Percentiles rank a stretch among this genome's conserved stretches.
These are phyloP conservation scores for Craterostigma plantagineum DNA, from an alignment of 257 asterid genomes.

Conservation along the genomic window DNA sequence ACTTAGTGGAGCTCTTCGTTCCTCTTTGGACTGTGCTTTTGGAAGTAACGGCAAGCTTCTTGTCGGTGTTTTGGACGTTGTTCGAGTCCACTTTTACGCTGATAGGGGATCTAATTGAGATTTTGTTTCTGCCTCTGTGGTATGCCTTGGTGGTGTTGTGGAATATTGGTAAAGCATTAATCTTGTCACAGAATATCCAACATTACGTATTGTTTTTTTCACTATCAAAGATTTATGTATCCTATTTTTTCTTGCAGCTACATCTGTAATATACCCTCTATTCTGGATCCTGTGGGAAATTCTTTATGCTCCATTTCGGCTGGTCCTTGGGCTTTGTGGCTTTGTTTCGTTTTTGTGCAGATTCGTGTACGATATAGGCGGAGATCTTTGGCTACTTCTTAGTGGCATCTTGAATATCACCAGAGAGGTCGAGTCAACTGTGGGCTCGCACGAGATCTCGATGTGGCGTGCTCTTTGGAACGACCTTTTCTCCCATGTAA, in stretches of 20 bases:
- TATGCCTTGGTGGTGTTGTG: conserved; percentile 24
- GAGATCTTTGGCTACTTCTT: conserved; percentile 31
- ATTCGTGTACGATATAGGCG: conserved; percentile 19
- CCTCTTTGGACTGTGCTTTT: conserved; percentile 50
- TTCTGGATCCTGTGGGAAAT: conserved; percentile 66
- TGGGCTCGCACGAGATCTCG: conserved; percentile 51
- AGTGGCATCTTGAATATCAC: conserved; percentile 49
- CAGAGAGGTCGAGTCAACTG: conserved; percentile 56
- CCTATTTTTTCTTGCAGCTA: conserved; percentile 38
- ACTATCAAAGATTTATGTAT: neutral
- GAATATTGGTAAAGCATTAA: conserved; percentile 41
- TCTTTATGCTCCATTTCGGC: conserved; percentile 58
- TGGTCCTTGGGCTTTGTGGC: conserved; percentile 39
- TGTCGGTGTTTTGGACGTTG: conserved; percentile 56
- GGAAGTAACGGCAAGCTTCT: conserved; percentile 31
- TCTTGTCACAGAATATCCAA: neutral
- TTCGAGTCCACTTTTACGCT: conserved; percentile 38
- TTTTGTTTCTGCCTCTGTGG: conserved; percentile 64
- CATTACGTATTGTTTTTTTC: too few species aligned
- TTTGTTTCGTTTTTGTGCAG: conserved; percentile 28
- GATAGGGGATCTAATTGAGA: conserved; percentile 39
- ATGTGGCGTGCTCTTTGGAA: conserved; percentile 90
- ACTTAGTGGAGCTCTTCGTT: conserved; percentile 41
- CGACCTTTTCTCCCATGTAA: conserved; percentile 89
- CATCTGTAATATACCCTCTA: conserved; percentile 43